Conservation (phyloP, 2,329 filamentous ascomycete species). For the Lachnellula suecica region DNA sequence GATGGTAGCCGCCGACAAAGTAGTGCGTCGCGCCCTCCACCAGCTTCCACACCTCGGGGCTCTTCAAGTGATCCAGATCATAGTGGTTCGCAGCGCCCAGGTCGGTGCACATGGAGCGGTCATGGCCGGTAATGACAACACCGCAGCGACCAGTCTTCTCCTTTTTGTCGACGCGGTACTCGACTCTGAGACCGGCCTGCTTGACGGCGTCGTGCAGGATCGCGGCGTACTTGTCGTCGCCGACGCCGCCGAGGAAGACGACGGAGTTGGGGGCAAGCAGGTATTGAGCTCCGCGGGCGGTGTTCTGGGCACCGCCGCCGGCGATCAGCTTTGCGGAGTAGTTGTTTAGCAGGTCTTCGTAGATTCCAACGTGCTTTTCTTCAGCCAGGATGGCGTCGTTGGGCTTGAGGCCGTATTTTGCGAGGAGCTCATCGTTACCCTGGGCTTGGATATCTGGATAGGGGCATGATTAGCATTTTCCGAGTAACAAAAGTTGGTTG, state of each 20-base stretch:
- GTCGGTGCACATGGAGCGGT: slow-evolving; percentile 93
- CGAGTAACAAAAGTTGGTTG: neutral
- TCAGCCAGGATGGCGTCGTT: slow-evolving; percentile 98
- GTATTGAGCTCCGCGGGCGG: slow-evolving; percentile 94
- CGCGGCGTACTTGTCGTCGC: slow-evolving; percentile 92
- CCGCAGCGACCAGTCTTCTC: slow-evolving; percentile 90
- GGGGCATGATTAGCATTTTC: slow-evolving; percentile 3
- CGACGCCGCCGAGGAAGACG: slow-evolving; percentile 90
- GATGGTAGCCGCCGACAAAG: slow-evolving; percentile 95
- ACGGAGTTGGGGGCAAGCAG: slow-evolving; percentile 86
- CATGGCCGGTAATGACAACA: slow-evolving; percentile 94
- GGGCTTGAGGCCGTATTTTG: slow-evolving; percentile 91
- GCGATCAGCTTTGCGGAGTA: slow-evolving; percentile 92
- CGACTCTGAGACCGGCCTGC: slow-evolving; percentile 84
- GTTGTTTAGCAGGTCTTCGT: slow-evolving; percentile 91
- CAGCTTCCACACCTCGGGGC: slow-evolving; percentile 85
- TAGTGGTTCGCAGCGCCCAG: slow-evolving; percentile 97
- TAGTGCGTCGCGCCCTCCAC: slow-evolving; percentile 86
- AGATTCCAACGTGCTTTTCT: slow-evolving; percentile 84
- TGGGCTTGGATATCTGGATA: slow-evolving; percentile 80
- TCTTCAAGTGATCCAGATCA: slow-evolving; percentile 89
- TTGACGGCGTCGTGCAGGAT: slow-evolving; percentile 84
- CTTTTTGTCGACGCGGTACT: slow-evolving; percentile 88
- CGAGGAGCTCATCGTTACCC: slow-evolving; percentile 79
- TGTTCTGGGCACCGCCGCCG: slow-evolving; percentile 96